These are phyloP conservation scores for Irpex sp. DNA, from an alignment of 1,284 basidiomycete species.

Conservation along the genomic window DNA sequence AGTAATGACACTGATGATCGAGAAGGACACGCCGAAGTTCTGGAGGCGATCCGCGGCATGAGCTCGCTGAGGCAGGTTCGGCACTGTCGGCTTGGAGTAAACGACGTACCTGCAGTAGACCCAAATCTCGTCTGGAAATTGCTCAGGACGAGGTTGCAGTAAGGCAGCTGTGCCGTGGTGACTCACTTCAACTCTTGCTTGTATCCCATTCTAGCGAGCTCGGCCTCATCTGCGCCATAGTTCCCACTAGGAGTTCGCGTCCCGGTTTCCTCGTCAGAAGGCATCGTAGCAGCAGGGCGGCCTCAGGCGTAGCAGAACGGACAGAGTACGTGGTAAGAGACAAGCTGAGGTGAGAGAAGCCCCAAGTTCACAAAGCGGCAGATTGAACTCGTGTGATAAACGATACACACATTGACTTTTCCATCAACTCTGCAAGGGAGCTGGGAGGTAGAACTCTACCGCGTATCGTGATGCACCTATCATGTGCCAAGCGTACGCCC, in stretches of 20 bases:
- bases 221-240: conserved; percentile 47
- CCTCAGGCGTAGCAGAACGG: neutral
- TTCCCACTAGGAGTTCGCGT: conserved; percentile 4
- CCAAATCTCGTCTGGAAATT: conserved; percentile 44
- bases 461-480: neutral
- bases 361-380: neutral
- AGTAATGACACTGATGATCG: conserved; percentile 71
- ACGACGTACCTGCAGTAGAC: conserved; percentile 51
- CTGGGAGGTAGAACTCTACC: neutral
- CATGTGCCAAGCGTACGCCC: neutral
- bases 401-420: neutral
- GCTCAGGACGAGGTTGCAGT: neutral
- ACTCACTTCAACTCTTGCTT: conserved; percentile 69
- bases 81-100: neutral
- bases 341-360: neutral
- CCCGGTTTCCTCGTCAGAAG: neutral
- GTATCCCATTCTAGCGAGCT: conserved; percentile 71
- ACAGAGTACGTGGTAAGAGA: neutral
- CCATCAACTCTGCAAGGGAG: neutral
- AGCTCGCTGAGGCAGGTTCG: conserved; percentile 6
- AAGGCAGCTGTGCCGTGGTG: neutral
- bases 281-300: neutral
- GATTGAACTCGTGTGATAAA: neutral
- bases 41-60: conserved; percentile 22
- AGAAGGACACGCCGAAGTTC: conserved; percentile 78